Conservation (phyloP, 805 yeast species). For the Candida maris region DNA sequence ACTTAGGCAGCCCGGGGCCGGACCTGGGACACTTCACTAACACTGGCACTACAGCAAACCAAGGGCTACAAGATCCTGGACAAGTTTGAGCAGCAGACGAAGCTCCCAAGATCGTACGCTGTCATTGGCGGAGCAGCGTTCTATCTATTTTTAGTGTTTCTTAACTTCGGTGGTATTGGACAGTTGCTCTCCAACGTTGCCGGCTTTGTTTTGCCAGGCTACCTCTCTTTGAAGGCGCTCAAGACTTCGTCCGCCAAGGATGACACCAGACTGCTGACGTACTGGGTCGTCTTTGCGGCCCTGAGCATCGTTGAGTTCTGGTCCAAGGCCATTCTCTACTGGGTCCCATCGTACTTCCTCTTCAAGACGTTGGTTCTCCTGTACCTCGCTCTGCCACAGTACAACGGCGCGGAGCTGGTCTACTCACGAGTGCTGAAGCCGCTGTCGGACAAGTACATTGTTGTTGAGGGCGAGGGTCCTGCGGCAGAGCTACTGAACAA, state of each 20-base stretch:
- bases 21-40: background rate
- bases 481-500: constrained; percentile 38
- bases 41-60: constrained; percentile 20
- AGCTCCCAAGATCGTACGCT: constrained; percentile 81
- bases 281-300: constrained; percentile 97
- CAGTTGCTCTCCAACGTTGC: constrained; percentile 90
- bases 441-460: constrained; percentile 42
- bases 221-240: constrained; percentile 80
- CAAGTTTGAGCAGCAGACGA: constrained; percentile 41
- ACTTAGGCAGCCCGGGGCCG: background rate
- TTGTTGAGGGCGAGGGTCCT: constrained; percentile 21
- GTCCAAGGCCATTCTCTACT: constrained; percentile 87
- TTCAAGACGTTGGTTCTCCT: constrained; percentile 85
- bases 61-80: constrained; percentile 29
- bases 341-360: constrained; percentile 96
- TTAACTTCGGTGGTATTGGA: constrained; percentile 93
- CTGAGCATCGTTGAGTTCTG: constrained; percentile 92
- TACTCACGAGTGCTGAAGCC: constrained; percentile 70
- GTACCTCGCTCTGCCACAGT: constrained; percentile 83
- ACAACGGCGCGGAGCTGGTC: constrained; percentile 79
- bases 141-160: constrained; percentile 75
- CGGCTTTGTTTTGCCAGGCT: constrained; percentile 87
- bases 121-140: constrained; percentile 59
- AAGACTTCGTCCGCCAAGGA: constrained; percentile 65
- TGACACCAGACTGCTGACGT: constrained; percentile 85